Conservation (phyloP, 805 yeast genomes). For the Saccharomycopsis selenospora region DNA sequence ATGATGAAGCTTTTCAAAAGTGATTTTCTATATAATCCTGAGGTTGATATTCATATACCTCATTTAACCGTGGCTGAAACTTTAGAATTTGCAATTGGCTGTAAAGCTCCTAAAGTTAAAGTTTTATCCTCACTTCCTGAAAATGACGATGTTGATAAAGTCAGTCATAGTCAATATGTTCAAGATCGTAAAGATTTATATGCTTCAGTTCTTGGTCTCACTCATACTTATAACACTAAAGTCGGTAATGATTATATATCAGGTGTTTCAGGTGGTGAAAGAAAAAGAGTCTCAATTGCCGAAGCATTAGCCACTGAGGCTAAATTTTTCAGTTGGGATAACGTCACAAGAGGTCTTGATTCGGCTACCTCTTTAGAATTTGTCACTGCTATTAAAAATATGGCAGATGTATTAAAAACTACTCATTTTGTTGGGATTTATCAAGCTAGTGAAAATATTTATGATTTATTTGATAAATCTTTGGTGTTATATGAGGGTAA, state of each 20-base stretch:
- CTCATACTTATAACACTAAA: conserved; percentile 51
- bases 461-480: conserved; percentile 56
- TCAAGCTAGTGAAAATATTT: conserved; percentile 63
- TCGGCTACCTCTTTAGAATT: conserved; percentile 78
- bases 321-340: conserved; percentile 65
- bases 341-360: conserved; percentile 81
- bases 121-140: conserved; percentile 20
- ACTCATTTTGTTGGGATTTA: conserved; percentile 62
- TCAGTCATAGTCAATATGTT: conserved; percentile 34
- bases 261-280: conserved; percentile 81
- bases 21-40: conserved; percentile 47
- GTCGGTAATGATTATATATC: conserved; percentile 58
- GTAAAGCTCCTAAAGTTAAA: conserved; percentile 39
- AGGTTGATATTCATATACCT: conserved; percentile 44
- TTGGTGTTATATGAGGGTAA: conserved; percentile 41
- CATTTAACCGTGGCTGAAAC: conserved; percentile 45
- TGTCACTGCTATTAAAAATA: conserved; percentile 54
- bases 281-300: conserved; percentile 78
- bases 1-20: conserved; percentile 41
- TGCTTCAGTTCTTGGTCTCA: conserved; percentile 47
- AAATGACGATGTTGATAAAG: conserved; percentile 35
- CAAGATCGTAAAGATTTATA: conserved; percentile 33
- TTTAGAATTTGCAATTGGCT: conserved; percentile 41
- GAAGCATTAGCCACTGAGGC: conserved; percentile 66
- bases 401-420: conserved; percentile 44